These are phyloP conservation scores for Sugiyamaella novakii DNA, from an alignment of 1,139 yeast genomes.

Conservation along the genomic window DNA sequence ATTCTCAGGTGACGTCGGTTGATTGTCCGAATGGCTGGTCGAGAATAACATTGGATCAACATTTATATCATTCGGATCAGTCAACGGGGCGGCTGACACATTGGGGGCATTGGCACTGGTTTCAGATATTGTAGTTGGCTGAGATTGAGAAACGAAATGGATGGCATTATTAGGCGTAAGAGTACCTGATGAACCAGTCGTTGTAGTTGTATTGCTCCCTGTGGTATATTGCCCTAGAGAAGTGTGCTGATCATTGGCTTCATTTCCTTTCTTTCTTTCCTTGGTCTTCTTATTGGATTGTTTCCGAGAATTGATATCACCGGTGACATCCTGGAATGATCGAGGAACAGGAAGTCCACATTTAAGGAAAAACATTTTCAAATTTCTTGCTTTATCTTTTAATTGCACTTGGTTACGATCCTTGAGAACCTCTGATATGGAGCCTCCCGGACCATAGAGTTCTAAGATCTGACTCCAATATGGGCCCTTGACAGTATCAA, in stretches of 20 bases:
- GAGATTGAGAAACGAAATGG: neutral
- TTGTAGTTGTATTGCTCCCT: neutral
- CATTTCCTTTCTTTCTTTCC: conserved; percentile 16
- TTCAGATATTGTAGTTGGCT: neutral
- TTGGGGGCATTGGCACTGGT: neutral
- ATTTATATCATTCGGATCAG: neutral
- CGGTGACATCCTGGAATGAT: conserved; percentile 80
- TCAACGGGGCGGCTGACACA: neutral
- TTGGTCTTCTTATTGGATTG: conserved; percentile 9
- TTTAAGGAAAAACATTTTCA: conserved; percentile 84
- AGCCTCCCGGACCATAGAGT: conserved; percentile 90
- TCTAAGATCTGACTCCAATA: conserved; percentile 91
- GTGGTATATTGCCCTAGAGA: neutral
- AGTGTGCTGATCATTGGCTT: conserved; percentile 3
- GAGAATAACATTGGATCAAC: conserved; percentile 14
- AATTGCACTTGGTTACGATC: conserved; percentile 88
- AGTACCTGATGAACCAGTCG: conserved; percentile 7
- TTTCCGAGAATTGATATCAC: conserved; percentile 58
- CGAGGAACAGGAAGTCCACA: conserved; percentile 62
- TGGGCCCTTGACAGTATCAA: conserved; percentile 77
- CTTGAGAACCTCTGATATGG: conserved; percentile 76
- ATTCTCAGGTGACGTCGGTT: neutral
- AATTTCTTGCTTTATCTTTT: conserved; percentile 93
- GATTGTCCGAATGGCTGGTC: conserved; percentile 14
- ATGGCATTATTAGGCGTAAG: conserved; percentile 1